phyloP scores from a whole-genome alignment of 2,329 filamentous ascomycete species.

The Cadophora malorum region DNA sequence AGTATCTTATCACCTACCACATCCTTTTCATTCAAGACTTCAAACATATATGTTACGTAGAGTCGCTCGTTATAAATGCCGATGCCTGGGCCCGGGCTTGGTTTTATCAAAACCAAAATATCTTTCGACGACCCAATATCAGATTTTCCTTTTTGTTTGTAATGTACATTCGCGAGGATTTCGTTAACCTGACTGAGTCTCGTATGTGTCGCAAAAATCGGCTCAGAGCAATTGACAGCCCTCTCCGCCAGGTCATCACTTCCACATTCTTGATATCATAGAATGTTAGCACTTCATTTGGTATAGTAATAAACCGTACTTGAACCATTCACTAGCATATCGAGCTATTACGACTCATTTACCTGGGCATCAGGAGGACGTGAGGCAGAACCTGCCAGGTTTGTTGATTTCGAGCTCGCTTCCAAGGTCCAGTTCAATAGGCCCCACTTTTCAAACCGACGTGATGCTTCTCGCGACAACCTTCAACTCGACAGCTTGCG shows the following conservation, averaged over 20 bases:
- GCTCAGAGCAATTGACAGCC: too few species aligned
- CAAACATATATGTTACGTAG: neutral
- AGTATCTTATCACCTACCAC: neutral
- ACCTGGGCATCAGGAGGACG: too few species aligned
- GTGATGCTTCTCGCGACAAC: neutral
- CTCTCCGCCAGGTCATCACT: too few species aligned
- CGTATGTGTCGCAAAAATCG: too few species aligned
- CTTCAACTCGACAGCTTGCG: neutral
- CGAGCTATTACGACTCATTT: too few species aligned
- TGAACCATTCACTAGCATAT: too few species aligned
- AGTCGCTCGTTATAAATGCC: neutral
- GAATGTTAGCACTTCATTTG: too few species aligned
- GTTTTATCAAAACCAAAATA: neutral
- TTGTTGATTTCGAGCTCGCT: conserved; percentile 4
- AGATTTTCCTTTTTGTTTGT: too few species aligned
- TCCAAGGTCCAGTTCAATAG: neutral
- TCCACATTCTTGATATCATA: too few species aligned
- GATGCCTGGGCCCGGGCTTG: neutral
- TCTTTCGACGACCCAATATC: neutral
- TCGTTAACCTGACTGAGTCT: too few species aligned
- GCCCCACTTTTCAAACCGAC: neutral
- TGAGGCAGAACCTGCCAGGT: neutral
- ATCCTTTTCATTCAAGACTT: neutral
- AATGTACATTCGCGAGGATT: too few species aligned
- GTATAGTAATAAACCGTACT: too few species aligned